phyloP scores from a whole-genome alignment of 2,329 filamentous ascomycete species.

The Aspergillus sp. region DNA sequence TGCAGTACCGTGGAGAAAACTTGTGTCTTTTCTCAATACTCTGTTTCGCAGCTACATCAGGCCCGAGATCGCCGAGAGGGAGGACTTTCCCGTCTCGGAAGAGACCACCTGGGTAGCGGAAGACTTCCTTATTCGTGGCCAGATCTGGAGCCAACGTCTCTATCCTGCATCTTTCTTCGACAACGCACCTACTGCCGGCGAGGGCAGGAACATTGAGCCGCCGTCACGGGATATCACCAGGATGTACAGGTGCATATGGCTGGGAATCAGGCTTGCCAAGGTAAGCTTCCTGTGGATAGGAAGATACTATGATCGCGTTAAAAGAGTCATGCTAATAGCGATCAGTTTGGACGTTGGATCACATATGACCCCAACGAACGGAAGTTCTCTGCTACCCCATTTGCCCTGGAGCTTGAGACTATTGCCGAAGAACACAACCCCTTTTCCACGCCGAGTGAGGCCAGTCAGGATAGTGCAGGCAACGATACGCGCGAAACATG shows the following conservation, averaged over 20 bases:
- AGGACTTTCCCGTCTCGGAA: slow-evolving; percentile 47
- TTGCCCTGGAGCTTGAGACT: slow-evolving; percentile 30
- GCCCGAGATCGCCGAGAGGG: slow-evolving; percentile 38
- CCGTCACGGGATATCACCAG: slow-evolving; percentile 52
- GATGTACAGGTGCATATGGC: slow-evolving; percentile 55
- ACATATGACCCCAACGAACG: slow-evolving; percentile 34
- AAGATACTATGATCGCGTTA: neutral
- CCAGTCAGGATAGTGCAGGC: neutral
- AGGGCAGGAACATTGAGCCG: slow-evolving; percentile 56
- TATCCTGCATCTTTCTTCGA: slow-evolving; percentile 56
- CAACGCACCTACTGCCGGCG: slow-evolving; percentile 53
- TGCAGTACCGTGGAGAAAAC: slow-evolving; percentile 53
- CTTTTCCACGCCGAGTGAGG: slow-evolving; percentile 8
- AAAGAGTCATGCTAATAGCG: slow-evolving; percentile 6
- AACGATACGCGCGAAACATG: slow-evolving; percentile 18
- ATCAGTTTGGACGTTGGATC: slow-evolving; percentile 45
- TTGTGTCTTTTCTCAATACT: slow-evolving; percentile 57
- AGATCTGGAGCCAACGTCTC: slow-evolving; percentile 54
- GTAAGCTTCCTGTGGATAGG: slow-evolving; percentile 33
- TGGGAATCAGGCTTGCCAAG: slow-evolving; percentile 48
- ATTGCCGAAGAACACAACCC: slow-evolving; percentile 17
- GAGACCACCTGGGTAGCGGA: slow-evolving; percentile 56
- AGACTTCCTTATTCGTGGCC: slow-evolving; percentile 60
- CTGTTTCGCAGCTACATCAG: slow-evolving; percentile 46
- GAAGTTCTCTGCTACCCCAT: slow-evolving; percentile 36